Conservation (phyloP, 345 rosid genomes). For the Arabis hirsuta region DNA sequence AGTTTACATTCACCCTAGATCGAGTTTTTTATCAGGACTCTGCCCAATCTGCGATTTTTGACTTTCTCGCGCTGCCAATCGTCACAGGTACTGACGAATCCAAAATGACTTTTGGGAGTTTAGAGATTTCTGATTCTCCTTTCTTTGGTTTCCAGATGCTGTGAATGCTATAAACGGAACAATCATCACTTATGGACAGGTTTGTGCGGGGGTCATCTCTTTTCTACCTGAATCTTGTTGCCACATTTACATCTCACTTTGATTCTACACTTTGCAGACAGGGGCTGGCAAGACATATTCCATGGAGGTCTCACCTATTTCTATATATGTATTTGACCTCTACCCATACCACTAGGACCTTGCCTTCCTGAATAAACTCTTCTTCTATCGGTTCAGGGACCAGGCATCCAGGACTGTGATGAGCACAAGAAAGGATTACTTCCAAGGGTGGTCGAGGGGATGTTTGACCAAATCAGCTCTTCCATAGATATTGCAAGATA, state of each 20-base stretch:
- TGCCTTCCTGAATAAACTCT: background rate
- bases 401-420: constrained; percentile 55
- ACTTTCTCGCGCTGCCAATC: constrained; percentile 73
- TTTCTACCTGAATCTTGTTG: constrained; percentile 9
- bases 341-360: background rate
- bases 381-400: constrained; percentile 58
- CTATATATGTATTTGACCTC: background rate
- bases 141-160: constrained; percentile 50
- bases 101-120: too few species aligned
- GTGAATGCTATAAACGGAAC: constrained; percentile 74
- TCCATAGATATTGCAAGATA: constrained; percentile 52
- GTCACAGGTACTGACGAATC: constrained; percentile 52
- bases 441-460: constrained; percentile 70
- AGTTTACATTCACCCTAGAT: constrained; percentile 63
- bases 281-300: constrained; percentile 93
- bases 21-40: constrained; percentile 65
- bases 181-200: constrained; percentile 92
- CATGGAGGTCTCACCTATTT: constrained; percentile 71
- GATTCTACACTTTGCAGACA: constrained; percentile 54
- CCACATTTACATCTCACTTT: background rate
- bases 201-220: constrained; percentile 26
- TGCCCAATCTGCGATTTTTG: constrained; percentile 62
- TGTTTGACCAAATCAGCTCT: constrained; percentile 58
- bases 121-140: too few species aligned
- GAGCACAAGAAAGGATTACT: constrained; percentile 75